A percentile compares a stretch with the other conserved stretches of the same genome.
Conservation (phyloP, 345 rosid species). For the Camelina laxa region DNA sequence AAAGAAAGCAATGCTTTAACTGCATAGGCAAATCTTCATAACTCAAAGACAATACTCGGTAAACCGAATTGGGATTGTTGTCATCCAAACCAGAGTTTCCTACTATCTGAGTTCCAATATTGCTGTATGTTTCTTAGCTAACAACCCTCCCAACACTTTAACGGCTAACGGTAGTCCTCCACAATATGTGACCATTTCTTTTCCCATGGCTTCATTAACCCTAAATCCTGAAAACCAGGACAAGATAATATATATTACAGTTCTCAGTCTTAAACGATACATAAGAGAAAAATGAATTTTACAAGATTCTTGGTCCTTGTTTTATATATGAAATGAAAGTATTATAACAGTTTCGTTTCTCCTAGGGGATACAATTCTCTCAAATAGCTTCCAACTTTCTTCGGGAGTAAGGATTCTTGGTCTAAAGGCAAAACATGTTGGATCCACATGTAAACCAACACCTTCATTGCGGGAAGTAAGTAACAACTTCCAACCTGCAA, state of each 20-base stretch:
- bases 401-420: no score
- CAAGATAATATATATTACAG: not conserved
- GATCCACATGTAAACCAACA: no score
- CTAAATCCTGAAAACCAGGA: slow-evolving; percentile 1
- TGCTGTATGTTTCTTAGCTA: slow-evolving; percentile 32
- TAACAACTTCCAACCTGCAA: no score
- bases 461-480: no score
- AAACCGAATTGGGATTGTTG: slow-evolving; percentile 27
- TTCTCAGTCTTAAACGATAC: not conserved
- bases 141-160: slow-evolving; percentile 30
- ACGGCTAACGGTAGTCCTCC: slow-evolving; percentile 33
- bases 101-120: slow-evolving; percentile 19
- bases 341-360: no score
- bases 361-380: no score
- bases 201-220: slow-evolving; percentile 30
- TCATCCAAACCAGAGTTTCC: slow-evolving; percentile 19
- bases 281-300: not conserved
- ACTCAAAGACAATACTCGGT: slow-evolving; percentile 33
- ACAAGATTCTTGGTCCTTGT: not conserved
- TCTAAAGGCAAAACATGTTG: no score
- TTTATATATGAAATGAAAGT: no score
- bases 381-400: no score
- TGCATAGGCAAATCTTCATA: slow-evolving; percentile 33
- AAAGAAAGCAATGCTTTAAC: slow-evolving; percentile 37
- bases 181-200: slow-evolving; percentile 25